Conservation (phyloP, 2,329 filamentous ascomycete species). For the Phialophora expanda region DNA sequence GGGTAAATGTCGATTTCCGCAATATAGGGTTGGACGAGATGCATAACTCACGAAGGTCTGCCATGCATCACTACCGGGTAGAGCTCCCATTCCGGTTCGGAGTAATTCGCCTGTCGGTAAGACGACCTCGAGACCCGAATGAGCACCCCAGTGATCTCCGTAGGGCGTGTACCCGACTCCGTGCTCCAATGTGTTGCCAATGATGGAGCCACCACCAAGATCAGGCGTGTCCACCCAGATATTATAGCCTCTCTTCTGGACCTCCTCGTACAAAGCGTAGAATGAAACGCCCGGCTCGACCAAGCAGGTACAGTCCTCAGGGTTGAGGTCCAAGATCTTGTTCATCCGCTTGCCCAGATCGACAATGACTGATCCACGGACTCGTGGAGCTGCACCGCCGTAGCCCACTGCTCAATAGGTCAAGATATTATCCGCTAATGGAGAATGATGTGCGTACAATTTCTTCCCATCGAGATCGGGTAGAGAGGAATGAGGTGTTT, state of each 20-base stretch:
- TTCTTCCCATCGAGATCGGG: conserved; percentile 38
- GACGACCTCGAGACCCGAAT: conserved; percentile 54
- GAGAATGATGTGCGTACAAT: background rate
- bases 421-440: background rate
- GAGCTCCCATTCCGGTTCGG: conserved; percentile 51
- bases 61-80: conserved; percentile 44
- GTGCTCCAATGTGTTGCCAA: conserved; percentile 45
- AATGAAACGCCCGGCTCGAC: conserved; percentile 54
- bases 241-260: conserved; percentile 46
- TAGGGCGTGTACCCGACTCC: conserved; percentile 40
- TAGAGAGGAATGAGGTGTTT: conserved; percentile 46
- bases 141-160: conserved; percentile 54
- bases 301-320: conserved; percentile 47
- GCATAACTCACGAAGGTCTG: conserved; percentile 29
- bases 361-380: conserved; percentile 52
- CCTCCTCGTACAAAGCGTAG: conserved; percentile 48
- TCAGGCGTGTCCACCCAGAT: conserved; percentile 50
- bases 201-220: conserved; percentile 14
- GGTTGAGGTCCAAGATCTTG: conserved; percentile 47
- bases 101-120: conserved; percentile 48
- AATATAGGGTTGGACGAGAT: background rate
- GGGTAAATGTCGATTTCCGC: background rate
- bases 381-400: conserved; percentile 52
- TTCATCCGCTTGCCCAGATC: conserved; percentile 53
- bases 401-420: conserved; percentile 43